Evolutionary conservation across 2,329 filamentous ascomycete genomes (phyloP), one percentile per base, ranked within the genome.

Genomic region (Monilinia aucupariae): DNA sequence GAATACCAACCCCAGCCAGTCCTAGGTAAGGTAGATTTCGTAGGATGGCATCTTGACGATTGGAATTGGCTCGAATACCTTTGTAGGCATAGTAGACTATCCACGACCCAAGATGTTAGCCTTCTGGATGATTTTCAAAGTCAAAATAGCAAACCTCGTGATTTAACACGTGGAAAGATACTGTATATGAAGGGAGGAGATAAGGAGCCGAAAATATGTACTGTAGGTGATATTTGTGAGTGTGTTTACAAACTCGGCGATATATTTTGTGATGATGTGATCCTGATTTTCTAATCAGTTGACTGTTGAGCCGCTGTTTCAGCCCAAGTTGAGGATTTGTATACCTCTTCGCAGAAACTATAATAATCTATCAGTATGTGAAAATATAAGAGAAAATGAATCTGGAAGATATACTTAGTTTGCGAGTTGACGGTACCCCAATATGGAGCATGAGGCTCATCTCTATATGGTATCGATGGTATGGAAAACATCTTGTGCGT

Each of bases 211-310:
- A 62, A 65, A 53, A n/a, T 41, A 64, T 71, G 37, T 74, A 82
- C 80, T 72, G 66, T 81, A 83, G 7, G 75, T 75, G 1, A 81
- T 59, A 66, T 82, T 84, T 4, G 79, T 81, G 53, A 82, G 65
- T 0, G 81, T 79, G 66, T 82, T 83, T 64, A 82, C 73, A 64
- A 83, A 80, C 66, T 84, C 81, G 39, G 78, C 81, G 54, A 83
- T 74, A 68, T 82, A 83, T 4, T 72, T 68, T 2, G 79, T 81
- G 59, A 83, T 72, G 60, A 76, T 78, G 67, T 82, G 85, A 70
- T 85, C 83, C 74, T 86, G n/a, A 30, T 49, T 17, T 50, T 25
- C 41, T 32, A 51, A 43, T 43, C 49, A 59, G 13, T 59, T 10
- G 50, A 47, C 41, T 47, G 53, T 4, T 17, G 5, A 34, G 5